phyloP scores from a whole-genome alignment of 2,329 filamentous ascomycete species.

The Alternaria conjuncta region DNA sequence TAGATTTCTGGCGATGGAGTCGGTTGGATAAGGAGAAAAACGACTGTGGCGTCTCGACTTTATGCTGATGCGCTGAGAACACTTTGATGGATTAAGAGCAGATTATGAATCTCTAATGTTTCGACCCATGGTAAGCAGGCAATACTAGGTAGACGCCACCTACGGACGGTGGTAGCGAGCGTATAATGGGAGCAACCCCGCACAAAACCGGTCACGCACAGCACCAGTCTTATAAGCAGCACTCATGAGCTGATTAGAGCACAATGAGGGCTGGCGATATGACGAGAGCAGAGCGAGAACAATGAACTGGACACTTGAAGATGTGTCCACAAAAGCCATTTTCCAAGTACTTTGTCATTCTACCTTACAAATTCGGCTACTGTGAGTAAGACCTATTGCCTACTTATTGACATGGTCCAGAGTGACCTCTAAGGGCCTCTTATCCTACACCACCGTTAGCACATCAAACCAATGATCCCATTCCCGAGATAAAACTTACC shows the following conservation, averaged over 20 bases:
- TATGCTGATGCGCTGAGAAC: background rate
- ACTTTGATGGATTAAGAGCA: background rate
- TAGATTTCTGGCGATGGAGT: background rate
- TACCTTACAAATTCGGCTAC: background rate
- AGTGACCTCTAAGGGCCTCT: constrained; percentile 3
- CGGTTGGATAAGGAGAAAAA: background rate
- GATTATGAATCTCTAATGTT: too few relatives aligned
- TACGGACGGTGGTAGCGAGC: background rate
- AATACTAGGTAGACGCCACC: background rate
- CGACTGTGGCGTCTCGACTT: background rate
- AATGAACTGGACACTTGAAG: background rate
- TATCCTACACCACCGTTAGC: background rate
- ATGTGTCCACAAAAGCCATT: background rate
- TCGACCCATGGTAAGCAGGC: too few relatives aligned
- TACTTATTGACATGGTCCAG: background rate
- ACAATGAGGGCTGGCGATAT: background rate
- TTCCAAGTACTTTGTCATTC: background rate
- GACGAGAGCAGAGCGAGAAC: background rate
- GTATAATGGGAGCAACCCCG: background rate
- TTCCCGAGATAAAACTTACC: constrained; percentile 4
- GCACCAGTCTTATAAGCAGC: background rate
- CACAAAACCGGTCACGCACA: background rate
- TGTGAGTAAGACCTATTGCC: background rate
- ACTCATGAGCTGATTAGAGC: background rate
- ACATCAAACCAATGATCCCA: background rate